Evolutionary conservation across 305 asterid genomes (phyloP), one percentile per base, ranked within the genome.

Genomic region (Fraxinus latifolia): DNA sequence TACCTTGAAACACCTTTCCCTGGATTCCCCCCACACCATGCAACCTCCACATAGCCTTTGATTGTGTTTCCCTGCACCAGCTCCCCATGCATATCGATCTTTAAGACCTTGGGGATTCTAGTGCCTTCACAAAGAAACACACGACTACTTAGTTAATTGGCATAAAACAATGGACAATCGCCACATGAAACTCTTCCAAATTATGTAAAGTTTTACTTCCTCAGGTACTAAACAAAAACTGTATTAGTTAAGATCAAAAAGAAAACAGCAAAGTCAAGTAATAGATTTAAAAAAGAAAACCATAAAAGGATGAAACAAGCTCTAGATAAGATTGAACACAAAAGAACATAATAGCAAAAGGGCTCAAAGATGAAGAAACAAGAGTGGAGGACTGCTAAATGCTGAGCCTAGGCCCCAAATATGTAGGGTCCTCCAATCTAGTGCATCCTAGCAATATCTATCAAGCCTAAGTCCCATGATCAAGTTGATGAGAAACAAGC

Each of bases 1-100:
- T 85, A 96, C 98, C 98, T 96, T 53, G 98, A 89, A 91, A 96
- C 97, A 80, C 97, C 97, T 91, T 91, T 95, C 78, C 93, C 99
- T 5, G 98, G 97, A 82, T 95, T 92, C 76, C 98, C 99, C 79
- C 99, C 98, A 79, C 99, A 96, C 98, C 99, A 96, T 82, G 98
- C 98, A 85, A 95, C 93, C 88, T 92, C 96, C 79, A 89, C 91
- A 83, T 82, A 83, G 83, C 99, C 99, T 85, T 87, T 89, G 77
- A 93, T 82, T 79, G 88, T 87, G 87, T 90, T 93, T 84, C 99
- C 99, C 84, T 96, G 98, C 73, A 96, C 91, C 81, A 96, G 90
- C 76, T 95, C 97, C 79, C 99, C 98, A 77, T 84, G 88, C 53
- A 90, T 92, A 75, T 93, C 95, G 83, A 91, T 91, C 91, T 92